Conservation (phyloP, 1,284 basidiomycete genomes). For the Afroboletus lepidellus region DNA sequence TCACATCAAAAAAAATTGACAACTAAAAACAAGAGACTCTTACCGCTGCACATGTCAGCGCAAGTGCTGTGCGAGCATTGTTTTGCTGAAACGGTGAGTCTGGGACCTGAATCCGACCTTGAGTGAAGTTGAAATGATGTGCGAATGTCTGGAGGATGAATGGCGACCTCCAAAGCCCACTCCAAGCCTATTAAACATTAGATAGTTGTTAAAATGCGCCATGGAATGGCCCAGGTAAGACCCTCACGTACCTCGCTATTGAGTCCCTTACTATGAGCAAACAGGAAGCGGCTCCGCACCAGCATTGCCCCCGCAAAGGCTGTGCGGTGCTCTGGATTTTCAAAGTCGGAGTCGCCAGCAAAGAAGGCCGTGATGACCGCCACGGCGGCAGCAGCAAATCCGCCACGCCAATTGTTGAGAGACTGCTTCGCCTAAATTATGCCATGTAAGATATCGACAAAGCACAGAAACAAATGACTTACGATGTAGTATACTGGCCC, state of each 20-base stretch:
- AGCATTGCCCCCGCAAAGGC: background rate
- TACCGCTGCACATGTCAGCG: background rate
- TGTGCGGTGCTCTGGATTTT: background rate
- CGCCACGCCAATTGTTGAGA: background rate
- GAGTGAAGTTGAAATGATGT: constrained; percentile 4
- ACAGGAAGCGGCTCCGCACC: background rate
- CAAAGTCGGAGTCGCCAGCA: background rate
- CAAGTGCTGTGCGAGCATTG: background rate
- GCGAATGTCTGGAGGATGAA: constrained; percentile 1
- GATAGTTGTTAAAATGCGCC: no score
- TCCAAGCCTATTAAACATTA: background rate
- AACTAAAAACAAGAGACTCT: background rate
- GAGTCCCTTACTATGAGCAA: background rate
- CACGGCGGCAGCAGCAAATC: background rate
- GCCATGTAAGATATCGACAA: no score
- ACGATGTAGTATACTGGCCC: constrained; percentile 3
- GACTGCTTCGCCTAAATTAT: background rate
- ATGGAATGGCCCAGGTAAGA: no score
- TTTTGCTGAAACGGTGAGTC: background rate
- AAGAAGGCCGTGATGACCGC: background rate
- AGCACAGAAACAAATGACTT: background rate
- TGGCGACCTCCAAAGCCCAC: background rate
- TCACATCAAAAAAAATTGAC: background rate
- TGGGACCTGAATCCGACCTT: background rate
- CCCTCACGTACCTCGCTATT: background rate